Base-by-base conservation (phyloP, 306 rosid species). In the Fragaria iinumae region DNA sequence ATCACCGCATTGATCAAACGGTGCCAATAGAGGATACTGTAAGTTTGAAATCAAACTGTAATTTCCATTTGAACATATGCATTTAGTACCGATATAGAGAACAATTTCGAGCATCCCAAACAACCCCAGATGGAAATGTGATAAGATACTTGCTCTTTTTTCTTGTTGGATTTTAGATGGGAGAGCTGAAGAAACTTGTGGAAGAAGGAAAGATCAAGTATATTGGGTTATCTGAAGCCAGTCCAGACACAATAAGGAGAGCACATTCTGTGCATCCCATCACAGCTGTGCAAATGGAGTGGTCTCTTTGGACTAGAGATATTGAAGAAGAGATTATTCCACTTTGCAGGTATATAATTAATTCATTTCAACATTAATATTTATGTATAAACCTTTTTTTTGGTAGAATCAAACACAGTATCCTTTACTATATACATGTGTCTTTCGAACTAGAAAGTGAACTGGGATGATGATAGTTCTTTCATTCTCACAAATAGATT, bases 201-300 rank as follows among this genome's bases (percentile, higher is more conserved):
- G 90, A 89, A 67, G 98, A 90, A 82, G 94, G 96, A 25, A 93
- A 90, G 69, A 79, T 93, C 7, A 90, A 43, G 81, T 93, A 90
- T 27, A 84, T 93, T 50, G 98, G 96, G 16, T 77, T 93, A 78
- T 90, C 96, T 56, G 98, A 90, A 67, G 91, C 98, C 1, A 86
- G 91, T 72, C 86, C 94, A 0, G 91, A 90, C 71, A 90, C 98
- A 48, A 90, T 90, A 76, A 90, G 83, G 59, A 89, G 97, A 76
- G 96, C 97, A 0, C 93, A 92, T 81, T 93, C 87, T 0, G 90
- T 92, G 81, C 97, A 90, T 81, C 96, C 93, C 11, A 82, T 92
- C 75, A 86, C 96, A 0, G 96, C 96, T 2, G 10, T 92, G 20
- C 97, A 90, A 71, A 87, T 87, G 81, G 97, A 92, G 80, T 92